Percentiles rank a stretch among this genome's conserved stretches.
Evolutionary conservation across 1,139 yeast genomes (phyloP).

Genomic region (Arxiozyma bovina): DNA sequence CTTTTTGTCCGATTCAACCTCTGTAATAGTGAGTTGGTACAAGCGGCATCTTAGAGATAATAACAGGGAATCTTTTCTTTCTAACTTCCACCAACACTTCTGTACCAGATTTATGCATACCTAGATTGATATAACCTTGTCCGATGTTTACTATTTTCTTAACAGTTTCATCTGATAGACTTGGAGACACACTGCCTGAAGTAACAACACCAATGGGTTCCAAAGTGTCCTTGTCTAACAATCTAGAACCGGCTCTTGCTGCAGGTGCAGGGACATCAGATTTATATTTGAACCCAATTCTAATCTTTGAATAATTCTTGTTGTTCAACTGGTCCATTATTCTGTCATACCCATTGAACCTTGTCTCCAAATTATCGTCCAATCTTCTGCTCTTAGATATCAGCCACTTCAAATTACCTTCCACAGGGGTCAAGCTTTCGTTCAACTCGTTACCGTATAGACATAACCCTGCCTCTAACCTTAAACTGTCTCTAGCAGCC

Average conservation of each 20-base stretch:
- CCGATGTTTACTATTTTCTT: slow-evolving; percentile 51
- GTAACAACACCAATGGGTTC: slow-evolving; percentile 66
- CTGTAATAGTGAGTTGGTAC: slow-evolving; percentile 60
- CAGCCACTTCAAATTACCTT: slow-evolving; percentile 83
- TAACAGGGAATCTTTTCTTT: slow-evolving; percentile 72
- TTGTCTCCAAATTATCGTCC: slow-evolving; percentile 28
- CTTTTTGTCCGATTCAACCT: slow-evolving; percentile 9
- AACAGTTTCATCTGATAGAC: slow-evolving; percentile 40
- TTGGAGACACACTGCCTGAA: slow-evolving; percentile 88
- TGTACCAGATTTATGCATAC: slow-evolving; percentile 69
- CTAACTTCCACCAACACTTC: slow-evolving; percentile 67
- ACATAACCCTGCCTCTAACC: slow-evolving; percentile 98
- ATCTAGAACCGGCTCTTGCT: slow-evolving; percentile 75
- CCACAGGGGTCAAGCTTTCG: slow-evolving; percentile 78
- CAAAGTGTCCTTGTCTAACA: slow-evolving; percentile 43
- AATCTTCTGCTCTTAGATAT: slow-evolving; percentile 72
- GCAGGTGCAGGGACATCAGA: slow-evolving; percentile 92
- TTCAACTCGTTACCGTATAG: slow-evolving; percentile 86
- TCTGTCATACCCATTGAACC: slow-evolving; percentile 71
- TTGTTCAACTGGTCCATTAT: slow-evolving; percentile 64
- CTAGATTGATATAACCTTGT: slow-evolving; percentile 77
- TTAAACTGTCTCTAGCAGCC: slow-evolving; percentile 91
- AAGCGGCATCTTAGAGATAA: slow-evolving; percentile 74
- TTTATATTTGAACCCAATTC: slow-evolving; percentile 58
- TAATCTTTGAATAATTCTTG: slow-evolving; percentile 47